Evolutionary conservation across 1,139 yeast genomes (phyloP).

Genomic region (Taphrina confusa): DNA sequence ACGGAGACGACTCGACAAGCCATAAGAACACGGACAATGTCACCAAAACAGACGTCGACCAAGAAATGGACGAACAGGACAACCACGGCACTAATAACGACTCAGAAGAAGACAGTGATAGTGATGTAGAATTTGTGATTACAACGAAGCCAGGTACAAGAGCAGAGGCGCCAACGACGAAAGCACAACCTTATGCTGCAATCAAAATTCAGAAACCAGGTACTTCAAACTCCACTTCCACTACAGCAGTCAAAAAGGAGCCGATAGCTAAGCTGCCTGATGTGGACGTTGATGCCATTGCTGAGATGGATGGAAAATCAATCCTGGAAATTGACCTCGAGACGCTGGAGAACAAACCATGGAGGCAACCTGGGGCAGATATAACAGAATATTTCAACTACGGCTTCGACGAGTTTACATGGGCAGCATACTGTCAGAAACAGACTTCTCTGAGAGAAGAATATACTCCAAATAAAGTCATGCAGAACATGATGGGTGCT

Average conservation of each 20-base stretch:
- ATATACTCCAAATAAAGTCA: constrained; percentile 60
- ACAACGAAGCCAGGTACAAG: constrained; percentile 51
- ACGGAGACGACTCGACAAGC: constrained; percentile 59
- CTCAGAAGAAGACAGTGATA: constrained; percentile 36
- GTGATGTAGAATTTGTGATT: constrained; percentile 64
- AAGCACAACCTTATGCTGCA: constrained; percentile 41
- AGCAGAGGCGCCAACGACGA: constrained; percentile 46
- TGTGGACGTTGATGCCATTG: constrained; percentile 77
- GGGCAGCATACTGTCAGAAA: constrained; percentile 89
- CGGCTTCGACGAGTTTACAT: constrained; percentile 93
- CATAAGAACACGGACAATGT: constrained; percentile 31
- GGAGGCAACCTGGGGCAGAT: constrained; percentile 92
- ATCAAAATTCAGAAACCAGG: constrained; percentile 29
- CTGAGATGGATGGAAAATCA: constrained; percentile 78
- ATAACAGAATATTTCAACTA: constrained; percentile 90
- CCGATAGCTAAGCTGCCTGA: constrained; percentile 48
- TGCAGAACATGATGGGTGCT: constrained; percentile 42
- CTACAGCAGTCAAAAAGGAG: constrained; percentile 18
- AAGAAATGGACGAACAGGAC: constrained; percentile 44
- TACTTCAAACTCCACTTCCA: constrained; percentile 4
- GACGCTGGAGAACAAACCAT: constrained; percentile 86
- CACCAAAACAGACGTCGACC: not conserved
- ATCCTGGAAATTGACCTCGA: constrained; percentile 81
- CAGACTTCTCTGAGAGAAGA: constrained; percentile 81
- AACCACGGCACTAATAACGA: constrained; percentile 44